These are phyloP conservation scores for Candida verbasci DNA, from an alignment of 805 yeast genomes.

Conservation along the genomic window DNA sequence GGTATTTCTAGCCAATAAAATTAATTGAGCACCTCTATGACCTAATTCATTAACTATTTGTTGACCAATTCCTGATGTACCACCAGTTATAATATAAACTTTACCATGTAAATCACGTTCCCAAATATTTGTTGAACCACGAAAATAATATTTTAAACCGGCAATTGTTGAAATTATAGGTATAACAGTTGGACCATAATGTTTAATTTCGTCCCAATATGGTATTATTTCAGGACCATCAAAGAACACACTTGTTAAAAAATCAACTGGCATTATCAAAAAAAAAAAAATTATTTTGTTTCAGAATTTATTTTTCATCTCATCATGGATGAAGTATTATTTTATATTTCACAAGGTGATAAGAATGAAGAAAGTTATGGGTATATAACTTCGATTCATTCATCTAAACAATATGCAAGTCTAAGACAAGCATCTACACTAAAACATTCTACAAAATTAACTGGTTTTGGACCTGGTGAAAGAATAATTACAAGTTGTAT, in stretches of 20 bases:
- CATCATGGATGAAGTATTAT: slow-evolving; percentile 48
- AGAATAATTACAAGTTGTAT: slow-evolving; percentile 60
- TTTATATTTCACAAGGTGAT: slow-evolving; percentile 42
- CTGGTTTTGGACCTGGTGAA: slow-evolving; percentile 45
- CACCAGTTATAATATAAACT: slow-evolving; percentile 85
- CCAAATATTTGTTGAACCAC: slow-evolving; percentile 85
- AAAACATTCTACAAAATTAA: slow-evolving; percentile 41
- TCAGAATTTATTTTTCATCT: slow-evolving; percentile 4
- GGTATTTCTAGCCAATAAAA: slow-evolving; percentile 61
- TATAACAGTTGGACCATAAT: slow-evolving; percentile 54
- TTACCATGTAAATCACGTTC: slow-evolving; percentile 89
- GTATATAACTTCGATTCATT: slow-evolving; percentile 39
- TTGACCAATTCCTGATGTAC: slow-evolving; percentile 88
- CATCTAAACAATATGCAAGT: slow-evolving; percentile 44
- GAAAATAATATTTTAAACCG: slow-evolving; percentile 64
- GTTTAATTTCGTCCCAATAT: slow-evolving; percentile 57
- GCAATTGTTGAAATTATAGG: slow-evolving; percentile 49
- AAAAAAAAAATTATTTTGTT: slow-evolving; percentile 1
- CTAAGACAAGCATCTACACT: slow-evolving; percentile 51
- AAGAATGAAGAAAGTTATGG: slow-evolving; percentile 41
- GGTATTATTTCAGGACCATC: slow-evolving; percentile 80
- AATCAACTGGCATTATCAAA: slow-evolving; percentile 73
- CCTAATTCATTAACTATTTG: slow-evolving; percentile 73
- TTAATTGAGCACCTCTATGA: slow-evolving; percentile 76
- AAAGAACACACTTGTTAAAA: slow-evolving; percentile 59